These are phyloP conservation scores for Phytopythium boreale DNA, from an alignment of 352 stramenopile genomes.

Conservation along the genomic window DNA sequence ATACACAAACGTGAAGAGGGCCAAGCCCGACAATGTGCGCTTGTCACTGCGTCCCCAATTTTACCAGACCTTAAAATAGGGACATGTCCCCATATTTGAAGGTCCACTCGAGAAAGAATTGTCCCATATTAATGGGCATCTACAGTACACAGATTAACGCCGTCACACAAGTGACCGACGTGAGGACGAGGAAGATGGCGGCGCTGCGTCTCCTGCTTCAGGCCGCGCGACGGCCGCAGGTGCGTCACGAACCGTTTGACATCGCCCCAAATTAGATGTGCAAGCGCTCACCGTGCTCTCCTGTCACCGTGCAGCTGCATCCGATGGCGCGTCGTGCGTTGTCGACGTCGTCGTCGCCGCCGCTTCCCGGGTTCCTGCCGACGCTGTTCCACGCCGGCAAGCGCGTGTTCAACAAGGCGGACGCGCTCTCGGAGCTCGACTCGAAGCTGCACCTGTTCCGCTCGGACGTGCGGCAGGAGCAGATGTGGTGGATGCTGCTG, in stretches of 20 bases:
- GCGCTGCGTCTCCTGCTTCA: not conserved
- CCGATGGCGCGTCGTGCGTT: not conserved
- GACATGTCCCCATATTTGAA: not conserved
- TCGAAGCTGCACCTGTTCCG: conserved; percentile 25
- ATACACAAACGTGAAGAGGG: no score
- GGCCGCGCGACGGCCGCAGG: not conserved
- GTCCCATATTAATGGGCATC: not conserved
- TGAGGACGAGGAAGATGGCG: not conserved
- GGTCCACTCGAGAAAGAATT: not conserved
- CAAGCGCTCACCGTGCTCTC: not conserved
- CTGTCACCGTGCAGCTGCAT: not conserved
- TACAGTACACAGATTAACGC: no score
- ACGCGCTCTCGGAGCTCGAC: conserved; percentile 20
- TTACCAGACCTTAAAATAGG: conserved; percentile 27
- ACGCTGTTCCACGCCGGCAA: conserved; percentile 13
- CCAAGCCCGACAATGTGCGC: no score
- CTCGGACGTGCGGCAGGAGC: conserved; percentile 15
- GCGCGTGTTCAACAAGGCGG: conserved; percentile 16
- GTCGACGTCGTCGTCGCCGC: conserved; percentile 11
- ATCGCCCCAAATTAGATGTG: not conserved
- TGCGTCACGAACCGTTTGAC: not conserved
- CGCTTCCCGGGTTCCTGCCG: conserved; percentile 14
- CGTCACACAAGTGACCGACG: not conserved
- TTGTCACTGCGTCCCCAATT: not conserved
- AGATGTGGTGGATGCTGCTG: conserved; percentile 26